phyloP scores from a whole-genome alignment of 805 yeast species.

The Yarrowia sp. region DNA sequence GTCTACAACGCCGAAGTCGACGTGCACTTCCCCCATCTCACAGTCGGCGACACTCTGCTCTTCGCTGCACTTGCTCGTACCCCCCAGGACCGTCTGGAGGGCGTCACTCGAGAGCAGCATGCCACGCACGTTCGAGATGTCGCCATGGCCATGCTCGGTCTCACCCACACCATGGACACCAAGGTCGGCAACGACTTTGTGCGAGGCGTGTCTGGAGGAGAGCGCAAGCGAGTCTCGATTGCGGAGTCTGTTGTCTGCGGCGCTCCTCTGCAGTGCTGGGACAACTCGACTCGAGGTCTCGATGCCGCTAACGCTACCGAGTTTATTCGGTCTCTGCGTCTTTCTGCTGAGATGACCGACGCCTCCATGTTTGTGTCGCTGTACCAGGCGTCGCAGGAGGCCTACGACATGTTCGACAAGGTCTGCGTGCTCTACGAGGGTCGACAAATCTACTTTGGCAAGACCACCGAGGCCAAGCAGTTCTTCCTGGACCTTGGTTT shows the following conservation, averaged over 20 bases:
- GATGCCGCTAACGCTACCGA: constrained; percentile 12
- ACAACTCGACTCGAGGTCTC: constrained; percentile 4
- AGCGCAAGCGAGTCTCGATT: background rate
- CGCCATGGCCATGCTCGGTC: constrained; percentile 8
- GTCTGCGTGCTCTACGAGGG: background rate
- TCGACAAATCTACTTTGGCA: constrained; percentile 48
- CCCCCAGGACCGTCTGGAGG: constrained; percentile 1
- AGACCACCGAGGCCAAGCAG: constrained; percentile 48
- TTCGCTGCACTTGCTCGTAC: background rate
- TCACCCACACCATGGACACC: constrained; percentile 10
- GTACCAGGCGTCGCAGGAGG: constrained; percentile 9
- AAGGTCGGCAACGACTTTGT: constrained; percentile 6
- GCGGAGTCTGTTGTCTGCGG: constrained; percentile 1
- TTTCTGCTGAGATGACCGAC: constrained; percentile 8
- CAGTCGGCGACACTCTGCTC: background rate
- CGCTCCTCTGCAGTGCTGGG: constrained; percentile 10
- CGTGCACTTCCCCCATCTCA: background rate
- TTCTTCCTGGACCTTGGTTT: constrained; percentile 56
- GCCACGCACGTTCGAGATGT: constrained; percentile 1
- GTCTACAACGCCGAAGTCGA: constrained; percentile 14
- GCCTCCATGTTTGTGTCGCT: constrained; percentile 3
- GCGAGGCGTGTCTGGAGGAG: constrained; percentile 1
- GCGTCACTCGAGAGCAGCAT: background rate
- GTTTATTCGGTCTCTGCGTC: constrained; percentile 2
- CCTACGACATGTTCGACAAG: constrained; percentile 10